Percentiles rank a stretch among this genome's conserved stretches.
Evolutionary conservation across 106 monocot species (phyloP).

Genomic region (Acorus gramineus): DNA sequence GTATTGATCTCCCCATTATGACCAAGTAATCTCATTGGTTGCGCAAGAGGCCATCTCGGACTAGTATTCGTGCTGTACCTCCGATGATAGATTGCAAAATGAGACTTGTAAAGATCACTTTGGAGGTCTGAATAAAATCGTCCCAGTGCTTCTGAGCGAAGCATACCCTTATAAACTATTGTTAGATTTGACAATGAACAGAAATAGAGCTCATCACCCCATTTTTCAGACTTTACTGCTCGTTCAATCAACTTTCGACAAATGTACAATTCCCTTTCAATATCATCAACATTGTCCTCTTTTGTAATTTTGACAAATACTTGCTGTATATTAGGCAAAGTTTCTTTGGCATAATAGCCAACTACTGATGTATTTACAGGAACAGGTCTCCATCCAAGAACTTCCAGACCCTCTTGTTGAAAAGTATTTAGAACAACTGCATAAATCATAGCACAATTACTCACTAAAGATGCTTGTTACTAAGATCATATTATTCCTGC

Average conservation of each 20-base stretch:
- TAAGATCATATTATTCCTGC: too few relatives aligned
- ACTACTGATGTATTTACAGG: constrained; percentile 72
- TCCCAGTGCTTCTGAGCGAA: constrained; percentile 81
- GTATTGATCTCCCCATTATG: constrained; percentile 99
- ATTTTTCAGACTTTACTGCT: constrained; percentile 41
- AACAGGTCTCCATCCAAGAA: constrained; percentile 93
- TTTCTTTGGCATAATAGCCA: constrained; percentile 82
- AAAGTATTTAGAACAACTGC: constrained; percentile 67
- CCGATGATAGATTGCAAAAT: constrained; percentile 94
- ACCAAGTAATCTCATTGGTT: constrained; percentile 97
- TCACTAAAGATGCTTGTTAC: too few relatives aligned
- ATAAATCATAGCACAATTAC: neutral
- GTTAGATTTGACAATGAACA: constrained; percentile 91
- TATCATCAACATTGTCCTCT: constrained; percentile 77
- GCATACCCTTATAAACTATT: constrained; percentile 97
- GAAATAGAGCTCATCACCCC: constrained; percentile 86
- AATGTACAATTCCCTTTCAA: constrained; percentile 93
- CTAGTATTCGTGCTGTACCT: constrained; percentile 99
- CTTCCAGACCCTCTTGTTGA: constrained; percentile 78
- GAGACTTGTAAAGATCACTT: constrained; percentile 63
- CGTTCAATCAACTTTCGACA: constrained; percentile 78
- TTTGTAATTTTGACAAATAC: constrained; percentile 75
- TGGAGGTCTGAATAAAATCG: constrained; percentile 85
- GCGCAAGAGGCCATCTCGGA: constrained; percentile 98
- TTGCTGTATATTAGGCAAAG: constrained; percentile 90